Evolutionary conservation across 768 basidiomycete genomes (phyloP).

Genomic region (Lactarius sp.): DNA sequence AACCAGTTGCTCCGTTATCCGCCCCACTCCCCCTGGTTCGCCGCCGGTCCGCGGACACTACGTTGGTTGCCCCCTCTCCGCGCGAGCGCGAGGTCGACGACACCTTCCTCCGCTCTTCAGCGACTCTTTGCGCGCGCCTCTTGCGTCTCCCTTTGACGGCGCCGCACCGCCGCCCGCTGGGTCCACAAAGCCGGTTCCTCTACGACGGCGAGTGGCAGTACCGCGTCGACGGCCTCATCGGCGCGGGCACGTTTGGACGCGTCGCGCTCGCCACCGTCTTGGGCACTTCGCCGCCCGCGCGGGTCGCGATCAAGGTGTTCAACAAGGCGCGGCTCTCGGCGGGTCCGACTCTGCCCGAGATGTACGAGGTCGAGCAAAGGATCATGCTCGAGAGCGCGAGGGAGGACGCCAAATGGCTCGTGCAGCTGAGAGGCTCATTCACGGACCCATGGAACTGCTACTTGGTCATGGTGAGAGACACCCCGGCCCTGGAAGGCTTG

Average conservation of each 20-base stretch:
- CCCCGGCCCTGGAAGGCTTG: not conserved
- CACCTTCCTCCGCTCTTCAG: not conserved
- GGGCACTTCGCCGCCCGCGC: not conserved
- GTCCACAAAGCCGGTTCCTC: not conserved
- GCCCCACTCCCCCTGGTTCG: not conserved
- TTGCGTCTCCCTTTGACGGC: not conserved
- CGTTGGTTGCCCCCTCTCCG: not conserved
- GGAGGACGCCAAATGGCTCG: not conserved
- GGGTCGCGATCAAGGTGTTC: constrained; percentile 18
- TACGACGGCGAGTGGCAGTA: not conserved
- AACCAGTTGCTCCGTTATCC: not conserved
- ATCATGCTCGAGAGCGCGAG: constrained; percentile 9
- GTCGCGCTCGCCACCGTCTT: constrained; percentile 13
- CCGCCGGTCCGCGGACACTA: not conserved
- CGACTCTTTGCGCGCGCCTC: not conserved
- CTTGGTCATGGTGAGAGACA: constrained; percentile 15
- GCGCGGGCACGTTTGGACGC: constrained; percentile 13
- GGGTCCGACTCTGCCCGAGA: not conserved
- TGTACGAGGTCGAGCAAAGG: constrained; percentile 2
- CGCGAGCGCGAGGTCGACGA: not conserved
- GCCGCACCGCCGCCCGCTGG: not conserved
- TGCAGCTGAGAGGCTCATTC: constrained; percentile 4
- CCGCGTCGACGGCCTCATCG: constrained; percentile 19
- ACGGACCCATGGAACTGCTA: constrained; percentile 16
- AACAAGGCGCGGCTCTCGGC: constrained; percentile 1